These are phyloP conservation scores for Globisporangium spiculum DNA, from an alignment of 352 stramenopile genomes.

Conservation along the genomic window DNA sequence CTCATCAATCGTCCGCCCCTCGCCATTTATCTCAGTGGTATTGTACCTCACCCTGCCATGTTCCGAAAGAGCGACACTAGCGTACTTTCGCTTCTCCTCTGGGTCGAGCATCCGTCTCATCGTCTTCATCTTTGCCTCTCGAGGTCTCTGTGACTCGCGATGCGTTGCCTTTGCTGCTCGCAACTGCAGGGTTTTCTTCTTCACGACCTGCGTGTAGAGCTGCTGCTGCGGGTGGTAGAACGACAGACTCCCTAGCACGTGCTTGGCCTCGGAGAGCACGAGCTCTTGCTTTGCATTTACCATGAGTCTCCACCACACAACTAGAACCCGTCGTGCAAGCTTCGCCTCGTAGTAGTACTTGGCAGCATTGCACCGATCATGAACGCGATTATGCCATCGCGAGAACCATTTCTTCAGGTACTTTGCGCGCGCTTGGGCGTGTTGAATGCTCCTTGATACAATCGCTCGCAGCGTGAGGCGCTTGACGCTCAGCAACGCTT, in stretches of 20 bases:
- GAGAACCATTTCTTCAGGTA: conserved; percentile 14
- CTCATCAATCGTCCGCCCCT: background rate
- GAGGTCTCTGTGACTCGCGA: conserved; percentile 1
- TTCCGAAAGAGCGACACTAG: background rate
- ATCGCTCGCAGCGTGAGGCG: conserved; percentile 7
- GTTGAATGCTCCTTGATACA: background rate
- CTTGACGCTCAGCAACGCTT: conserved; percentile 2
- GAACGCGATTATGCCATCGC: conserved; percentile 3
- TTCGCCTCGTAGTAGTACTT: conserved; percentile 14
- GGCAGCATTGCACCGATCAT: conserved; percentile 3
- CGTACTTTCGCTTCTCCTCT: conserved; percentile 23
- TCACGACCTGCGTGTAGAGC: conserved; percentile 17
- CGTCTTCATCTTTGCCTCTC: conserved; percentile 17
- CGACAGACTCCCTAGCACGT: conserved; percentile 31
- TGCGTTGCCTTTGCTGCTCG: background rate
- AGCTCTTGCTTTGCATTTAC: conserved; percentile 53
- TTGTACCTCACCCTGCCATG: background rate
- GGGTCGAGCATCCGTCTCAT: conserved; percentile 42
- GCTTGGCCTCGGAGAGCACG: conserved; percentile 36
- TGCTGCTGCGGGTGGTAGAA: conserved; percentile 37
- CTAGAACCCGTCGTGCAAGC: conserved; percentile 22
- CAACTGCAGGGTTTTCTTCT: conserved; percentile 6
- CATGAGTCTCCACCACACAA: conserved; percentile 41
- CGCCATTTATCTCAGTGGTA: background rate
- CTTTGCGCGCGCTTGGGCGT: background rate